phyloP scores from a whole-genome alignment of 2,329 filamentous ascomycete genomes.

The Aspergillus fijiensis region DNA sequence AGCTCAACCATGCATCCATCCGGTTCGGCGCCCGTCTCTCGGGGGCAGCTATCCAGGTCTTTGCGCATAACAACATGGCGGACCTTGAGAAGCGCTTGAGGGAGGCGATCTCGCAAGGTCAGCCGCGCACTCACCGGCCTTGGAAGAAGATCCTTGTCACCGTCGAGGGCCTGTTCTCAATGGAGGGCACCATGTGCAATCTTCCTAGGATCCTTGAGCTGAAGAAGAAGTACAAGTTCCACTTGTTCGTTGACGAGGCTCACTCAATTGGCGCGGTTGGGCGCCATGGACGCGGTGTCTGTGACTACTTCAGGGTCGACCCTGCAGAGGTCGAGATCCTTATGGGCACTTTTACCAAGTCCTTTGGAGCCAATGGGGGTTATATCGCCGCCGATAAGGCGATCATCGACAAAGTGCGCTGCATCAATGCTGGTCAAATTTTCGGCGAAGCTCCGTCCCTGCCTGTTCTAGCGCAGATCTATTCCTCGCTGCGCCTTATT shows the following conservation, averaged over 20 bases:
- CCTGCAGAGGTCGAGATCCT: constrained; percentile 83
- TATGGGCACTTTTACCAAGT: constrained; percentile 96
- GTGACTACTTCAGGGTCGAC: constrained; percentile 91
- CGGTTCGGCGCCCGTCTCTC: constrained; percentile 88
- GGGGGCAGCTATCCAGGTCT: constrained; percentile 86
- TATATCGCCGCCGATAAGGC: constrained; percentile 86
- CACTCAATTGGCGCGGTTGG: constrained; percentile 91
- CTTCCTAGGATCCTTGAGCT: constrained; percentile 78
- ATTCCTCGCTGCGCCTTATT: constrained; percentile 79
- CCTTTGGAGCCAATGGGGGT: constrained; percentile 92
- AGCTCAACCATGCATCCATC: constrained; percentile 94
- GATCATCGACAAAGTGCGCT: constrained; percentile 83
- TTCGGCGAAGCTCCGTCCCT: constrained; percentile 84
- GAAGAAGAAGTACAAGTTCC: constrained; percentile 93
- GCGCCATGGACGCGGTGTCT: constrained; percentile 84
- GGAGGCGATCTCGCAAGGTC: constrained; percentile 88
- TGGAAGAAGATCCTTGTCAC: constrained; percentile 98
- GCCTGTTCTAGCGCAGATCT: constrained; percentile 83
- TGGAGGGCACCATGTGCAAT: constrained; percentile 98
- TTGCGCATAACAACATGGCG: constrained; percentile 91
- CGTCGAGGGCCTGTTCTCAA: constrained; percentile 93
- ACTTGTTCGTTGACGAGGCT: constrained; percentile 89
- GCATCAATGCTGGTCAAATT: constrained; percentile 76
- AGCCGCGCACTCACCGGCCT: constrained; percentile 89
- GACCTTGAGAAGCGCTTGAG: constrained; percentile 81